These are phyloP conservation scores for Castanopsis chinensis DNA, from an alignment of 306 rosid species.

Conservation along the genomic window DNA sequence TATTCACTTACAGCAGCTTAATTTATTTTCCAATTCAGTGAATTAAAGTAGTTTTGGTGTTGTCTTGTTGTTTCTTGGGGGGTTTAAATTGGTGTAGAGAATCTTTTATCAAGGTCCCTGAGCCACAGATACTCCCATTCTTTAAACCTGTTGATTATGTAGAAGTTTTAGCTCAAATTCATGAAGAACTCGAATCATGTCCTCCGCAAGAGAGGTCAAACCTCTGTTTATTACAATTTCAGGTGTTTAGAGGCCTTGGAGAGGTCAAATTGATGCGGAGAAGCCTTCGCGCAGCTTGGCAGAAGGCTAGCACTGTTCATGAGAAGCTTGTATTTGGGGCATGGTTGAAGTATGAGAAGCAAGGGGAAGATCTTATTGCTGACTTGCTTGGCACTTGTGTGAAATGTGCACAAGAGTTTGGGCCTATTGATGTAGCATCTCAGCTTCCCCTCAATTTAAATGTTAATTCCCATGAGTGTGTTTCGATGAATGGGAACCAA, in stretches of 20 bases:
- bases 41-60: not conserved
- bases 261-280: conserved; percentile 86
- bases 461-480: conserved; percentile 38
- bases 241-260: conserved; percentile 84
- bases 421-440: conserved; percentile 55
- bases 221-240: conserved; percentile 75
- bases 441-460: conserved; percentile 43
- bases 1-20: conserved; percentile 4
- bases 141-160: conserved; percentile 83
- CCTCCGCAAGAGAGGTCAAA: conserved; percentile 64
- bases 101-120: conserved; percentile 82
- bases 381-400: conserved; percentile 67
- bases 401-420: conserved; percentile 74
- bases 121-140: conserved; percentile 72
- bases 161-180: conserved; percentile 89
- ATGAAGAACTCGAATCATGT: conserved; percentile 88
- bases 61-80: conserved; percentile 5
- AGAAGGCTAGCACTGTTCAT: conserved; percentile 63
- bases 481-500: conserved; percentile 46
- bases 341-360: conserved; percentile 89
- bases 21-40: not conserved
- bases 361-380: conserved; percentile 71
- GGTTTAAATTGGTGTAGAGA: conserved; percentile 53
- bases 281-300: conserved; percentile 87
- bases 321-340: conserved; percentile 87